Evolutionary conservation across 163 green algal genomes (phyloP).

Genomic region (Volvox carteri): DNA sequence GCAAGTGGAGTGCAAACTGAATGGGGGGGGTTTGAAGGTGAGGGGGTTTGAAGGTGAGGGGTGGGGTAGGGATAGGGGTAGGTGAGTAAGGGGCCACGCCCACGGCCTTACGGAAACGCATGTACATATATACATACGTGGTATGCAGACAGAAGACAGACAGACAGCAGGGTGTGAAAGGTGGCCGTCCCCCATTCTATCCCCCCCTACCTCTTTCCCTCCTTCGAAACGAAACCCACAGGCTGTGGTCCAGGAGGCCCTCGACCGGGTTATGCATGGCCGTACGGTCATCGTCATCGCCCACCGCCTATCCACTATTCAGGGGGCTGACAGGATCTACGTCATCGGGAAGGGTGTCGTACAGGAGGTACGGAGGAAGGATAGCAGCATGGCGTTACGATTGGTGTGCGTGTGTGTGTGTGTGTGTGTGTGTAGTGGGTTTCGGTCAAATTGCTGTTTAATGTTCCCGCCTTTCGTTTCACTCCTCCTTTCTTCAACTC

Average conservation of each 20-base stretch:
- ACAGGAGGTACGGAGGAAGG: slow-evolving; percentile 67
- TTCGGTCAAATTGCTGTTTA: not conserved
- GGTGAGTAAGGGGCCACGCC: too few species aligned
- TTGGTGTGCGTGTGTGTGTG: not conserved
- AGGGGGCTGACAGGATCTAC: slow-evolving; percentile 80
- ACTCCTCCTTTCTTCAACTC: not conserved
- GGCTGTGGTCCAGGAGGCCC: slow-evolving; percentile 76
- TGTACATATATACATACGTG: too few species aligned
- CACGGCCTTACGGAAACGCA: too few species aligned
- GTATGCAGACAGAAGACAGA: too few species aligned
- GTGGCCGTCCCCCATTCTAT: not conserved
- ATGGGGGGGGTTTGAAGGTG: too few species aligned
- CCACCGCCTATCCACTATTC: slow-evolving; percentile 84
- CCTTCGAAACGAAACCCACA: slow-evolving; percentile 27
- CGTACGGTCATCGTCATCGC: slow-evolving; percentile 87
- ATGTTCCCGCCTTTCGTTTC: not conserved
- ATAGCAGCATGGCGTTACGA: not conserved
- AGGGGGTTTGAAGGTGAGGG: too few species aligned
- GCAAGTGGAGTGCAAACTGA: too few species aligned
- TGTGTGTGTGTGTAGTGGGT: not conserved
- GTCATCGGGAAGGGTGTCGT: slow-evolving; percentile 76
- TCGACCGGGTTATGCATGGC: slow-evolving; percentile 76
- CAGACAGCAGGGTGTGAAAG: too few species aligned
- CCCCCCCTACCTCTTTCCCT: not conserved
- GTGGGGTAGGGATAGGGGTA: too few species aligned